Conservation (phyloP, 768 basidiomycete species). For the Calocybe cyanea region DNA sequence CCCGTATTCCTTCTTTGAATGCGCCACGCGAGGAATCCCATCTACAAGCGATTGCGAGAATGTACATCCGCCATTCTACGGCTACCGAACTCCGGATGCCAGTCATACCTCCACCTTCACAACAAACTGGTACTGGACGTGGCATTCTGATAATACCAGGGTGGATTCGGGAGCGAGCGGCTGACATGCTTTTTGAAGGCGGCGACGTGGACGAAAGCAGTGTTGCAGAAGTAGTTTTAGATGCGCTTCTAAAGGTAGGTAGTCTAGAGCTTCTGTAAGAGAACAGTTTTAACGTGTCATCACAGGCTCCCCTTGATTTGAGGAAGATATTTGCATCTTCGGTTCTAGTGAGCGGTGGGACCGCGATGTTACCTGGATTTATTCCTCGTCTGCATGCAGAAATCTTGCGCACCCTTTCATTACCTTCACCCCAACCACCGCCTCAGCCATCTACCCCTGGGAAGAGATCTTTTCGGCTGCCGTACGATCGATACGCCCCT, state of each 20-base stretch:
- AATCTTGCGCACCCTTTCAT: conserved; percentile 58
- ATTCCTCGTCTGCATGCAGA: conserved; percentile 84
- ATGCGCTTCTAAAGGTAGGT: conserved; percentile 72
- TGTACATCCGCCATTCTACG: conserved; percentile 76
- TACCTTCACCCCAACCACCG: conserved; percentile 22
- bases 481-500: conserved; percentile 71
- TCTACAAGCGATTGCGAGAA: conserved; percentile 60
- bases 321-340: conserved; percentile 80
- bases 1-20: conserved; percentile 29
- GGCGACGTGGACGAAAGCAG: conserved; percentile 87
- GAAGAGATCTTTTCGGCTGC: conserved; percentile 37
- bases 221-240: conserved; percentile 77
- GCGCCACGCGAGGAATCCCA: conserved; percentile 42
- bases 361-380: conserved; percentile 89
- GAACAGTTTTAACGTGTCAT: not conserved
- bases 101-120: conserved; percentile 62
- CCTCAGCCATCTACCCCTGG: conserved; percentile 33
- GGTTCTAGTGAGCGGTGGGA: conserved; percentile 86
- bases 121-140: conserved; percentile 66
- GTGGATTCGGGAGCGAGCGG: conserved; percentile 90
- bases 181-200: conserved; percentile 87
- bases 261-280: not conserved
- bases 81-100: conserved; percentile 70
- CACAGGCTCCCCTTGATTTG: conserved; percentile 85
- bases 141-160: conserved; percentile 87